A percentile compares a stretch with the other conserved stretches of the same genome.
phyloP scores from a whole-genome alignment of 2,329 filamentous ascomycete genomes.

The Aureobasidium mangrovei region DNA sequence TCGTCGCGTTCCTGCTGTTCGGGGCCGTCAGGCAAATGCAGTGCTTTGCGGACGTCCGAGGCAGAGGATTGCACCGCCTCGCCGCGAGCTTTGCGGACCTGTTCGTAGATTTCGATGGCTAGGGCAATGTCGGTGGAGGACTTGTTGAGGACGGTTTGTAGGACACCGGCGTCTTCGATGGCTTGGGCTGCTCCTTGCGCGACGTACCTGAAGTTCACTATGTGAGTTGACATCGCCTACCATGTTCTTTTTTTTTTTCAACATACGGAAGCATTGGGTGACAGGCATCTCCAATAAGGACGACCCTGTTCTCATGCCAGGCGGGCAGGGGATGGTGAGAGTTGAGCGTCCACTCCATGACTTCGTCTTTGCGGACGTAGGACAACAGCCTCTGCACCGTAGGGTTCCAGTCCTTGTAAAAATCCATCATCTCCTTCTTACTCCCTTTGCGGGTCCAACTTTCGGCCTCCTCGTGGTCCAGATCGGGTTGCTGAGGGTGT shows the following conservation, averaged over 20 bases:
- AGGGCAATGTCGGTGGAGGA: conserved; percentile 25
- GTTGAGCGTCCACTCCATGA: conserved; percentile 33
- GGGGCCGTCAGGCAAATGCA: conserved; percentile 22
- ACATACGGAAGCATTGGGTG: conserved; percentile 43
- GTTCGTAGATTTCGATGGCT: conserved; percentile 31
- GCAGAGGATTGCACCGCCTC: conserved; percentile 32
- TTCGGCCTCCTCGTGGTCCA: conserved; percentile 26
- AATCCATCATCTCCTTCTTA: conserved; percentile 53
- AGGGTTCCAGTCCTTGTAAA: conserved; percentile 54
- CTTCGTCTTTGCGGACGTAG: conserved; percentile 47
- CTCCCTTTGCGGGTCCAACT: conserved; percentile 57
- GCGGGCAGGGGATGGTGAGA: conserved; percentile 27
- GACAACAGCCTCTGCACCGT: conserved; percentile 51
- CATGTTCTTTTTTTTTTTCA: too few relatives aligned
- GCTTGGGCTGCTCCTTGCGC: conserved; percentile 61
- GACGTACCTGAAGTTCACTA: conserved; percentile 22
- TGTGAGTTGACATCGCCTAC: too few relatives aligned
- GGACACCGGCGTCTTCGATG: conserved; percentile 46
- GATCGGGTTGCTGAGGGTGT: conserved; percentile 10
- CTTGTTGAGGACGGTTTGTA: conserved; percentile 35
- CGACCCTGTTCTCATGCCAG: conserved; percentile 30
- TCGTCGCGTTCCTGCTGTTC: conserved; percentile 16
- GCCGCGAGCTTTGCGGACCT: conserved; percentile 31
- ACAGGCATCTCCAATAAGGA: conserved; percentile 36
- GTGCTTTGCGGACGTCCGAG: conserved; percentile 28